Conservation (phyloP, 306 rosid genomes). For the Rubus idaeus region DNA sequence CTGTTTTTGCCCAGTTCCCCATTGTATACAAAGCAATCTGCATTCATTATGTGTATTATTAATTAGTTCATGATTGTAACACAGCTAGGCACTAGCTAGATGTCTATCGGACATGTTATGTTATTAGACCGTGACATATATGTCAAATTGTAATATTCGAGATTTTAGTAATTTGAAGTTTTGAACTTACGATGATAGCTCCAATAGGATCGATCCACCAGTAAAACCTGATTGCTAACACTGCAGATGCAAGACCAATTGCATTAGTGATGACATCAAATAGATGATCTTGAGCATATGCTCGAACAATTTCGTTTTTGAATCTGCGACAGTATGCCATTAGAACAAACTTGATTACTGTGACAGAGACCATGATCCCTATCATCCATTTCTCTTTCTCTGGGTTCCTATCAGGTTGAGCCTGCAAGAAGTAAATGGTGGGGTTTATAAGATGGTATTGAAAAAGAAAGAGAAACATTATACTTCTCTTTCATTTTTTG, state of each 20-base stretch:
- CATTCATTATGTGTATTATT: constrained; percentile 1
- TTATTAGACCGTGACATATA: not conserved
- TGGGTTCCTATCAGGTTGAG: constrained; percentile 61
- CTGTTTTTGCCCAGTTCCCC: constrained; percentile 83
- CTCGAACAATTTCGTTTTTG: constrained; percentile 73
- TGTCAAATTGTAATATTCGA: not conserved
- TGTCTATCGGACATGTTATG: not conserved
- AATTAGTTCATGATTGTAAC: not conserved
- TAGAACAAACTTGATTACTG: constrained; percentile 52
- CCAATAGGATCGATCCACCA: constrained; percentile 97
- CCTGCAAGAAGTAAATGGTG: constrained; percentile 28
- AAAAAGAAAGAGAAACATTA: not conserved
- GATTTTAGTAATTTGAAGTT: constrained; percentile 2
- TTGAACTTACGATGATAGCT: constrained; percentile 59
- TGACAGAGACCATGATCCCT: constrained; percentile 77
- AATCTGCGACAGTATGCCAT: constrained; percentile 75
- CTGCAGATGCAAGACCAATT: constrained; percentile 74
- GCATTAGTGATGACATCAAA: constrained; percentile 87
- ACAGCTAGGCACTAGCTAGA: not conserved
- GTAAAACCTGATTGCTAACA: constrained; percentile 67
- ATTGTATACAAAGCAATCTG: constrained; percentile 90
- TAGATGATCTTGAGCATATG: constrained; percentile 91
- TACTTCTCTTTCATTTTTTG: not conserved
- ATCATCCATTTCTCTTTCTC: constrained; percentile 85
- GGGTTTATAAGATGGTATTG: not conserved